Evolutionary conservation across 2,329 filamentous ascomycete genomes (phyloP).

Genomic region (Coniochaeta prunicola): DNA sequence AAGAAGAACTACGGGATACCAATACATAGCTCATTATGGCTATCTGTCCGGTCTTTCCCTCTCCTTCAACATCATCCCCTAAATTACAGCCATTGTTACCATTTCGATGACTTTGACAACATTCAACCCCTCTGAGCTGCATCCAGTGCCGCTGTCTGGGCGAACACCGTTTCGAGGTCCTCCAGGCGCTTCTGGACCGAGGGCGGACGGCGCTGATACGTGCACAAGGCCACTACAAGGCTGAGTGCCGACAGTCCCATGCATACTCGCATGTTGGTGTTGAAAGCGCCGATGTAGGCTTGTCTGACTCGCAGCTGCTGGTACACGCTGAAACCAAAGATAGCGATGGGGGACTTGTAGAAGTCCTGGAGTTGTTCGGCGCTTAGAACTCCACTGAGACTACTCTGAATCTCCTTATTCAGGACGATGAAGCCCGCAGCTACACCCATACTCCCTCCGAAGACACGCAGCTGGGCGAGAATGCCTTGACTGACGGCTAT

Average conservation of each 20-base stretch:
- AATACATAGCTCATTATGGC: not conserved
- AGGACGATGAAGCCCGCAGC: constrained; percentile 14
- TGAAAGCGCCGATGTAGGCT: constrained; percentile 13
- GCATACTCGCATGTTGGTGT: constrained; percentile 13
- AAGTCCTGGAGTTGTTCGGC: constrained; percentile 10
- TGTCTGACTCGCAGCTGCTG: constrained; percentile 10
- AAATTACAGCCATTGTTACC: not conserved
- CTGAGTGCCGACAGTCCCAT: constrained; percentile 9
- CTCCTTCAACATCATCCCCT: not conserved
- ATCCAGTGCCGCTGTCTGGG: not conserved
- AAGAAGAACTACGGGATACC: not conserved
- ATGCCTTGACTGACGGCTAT: constrained; percentile 13
- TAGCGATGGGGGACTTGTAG: constrained; percentile 10
- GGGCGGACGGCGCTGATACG: constrained; percentile 13
- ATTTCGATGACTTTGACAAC: not conserved
- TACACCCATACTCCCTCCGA: constrained; percentile 19
- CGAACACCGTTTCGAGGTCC: constrained; percentile 1
- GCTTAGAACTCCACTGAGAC: constrained; percentile 8
- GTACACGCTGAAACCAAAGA: constrained; percentile 6
- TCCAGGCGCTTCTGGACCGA: constrained; percentile 12
- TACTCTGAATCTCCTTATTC: constrained; percentile 11
- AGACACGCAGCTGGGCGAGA: constrained; percentile 15
- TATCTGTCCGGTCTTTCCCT: not conserved
- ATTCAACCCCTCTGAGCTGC: not conserved
- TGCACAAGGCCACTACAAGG: constrained; percentile 9